Evolutionary conservation across 2,329 filamentous ascomycete genomes (phyloP).

Genomic region (Alternaria brassicae): DNA sequence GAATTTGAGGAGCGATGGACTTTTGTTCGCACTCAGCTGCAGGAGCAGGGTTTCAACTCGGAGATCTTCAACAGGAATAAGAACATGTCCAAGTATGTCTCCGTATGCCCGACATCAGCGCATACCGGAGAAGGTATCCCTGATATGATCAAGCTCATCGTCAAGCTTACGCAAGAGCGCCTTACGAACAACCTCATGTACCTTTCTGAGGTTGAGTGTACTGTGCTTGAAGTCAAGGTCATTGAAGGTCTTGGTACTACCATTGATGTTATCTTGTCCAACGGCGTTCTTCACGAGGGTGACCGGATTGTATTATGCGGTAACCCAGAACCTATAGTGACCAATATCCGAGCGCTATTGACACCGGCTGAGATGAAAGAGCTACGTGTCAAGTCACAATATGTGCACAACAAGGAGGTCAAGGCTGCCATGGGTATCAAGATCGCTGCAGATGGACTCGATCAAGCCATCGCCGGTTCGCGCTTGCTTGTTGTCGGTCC

Average conservation of each 20-base stretch:
- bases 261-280: conserved; percentile 95
- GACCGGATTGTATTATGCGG: conserved; percentile 95
- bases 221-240: conserved; percentile 97
- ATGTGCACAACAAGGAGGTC: conserved; percentile 99
- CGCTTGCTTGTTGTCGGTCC: conserved; percentile 92
- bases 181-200: conserved; percentile 99
- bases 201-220: conserved; percentile 95
- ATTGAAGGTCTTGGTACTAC: conserved; percentile 99
- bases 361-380: conserved; percentile 94
- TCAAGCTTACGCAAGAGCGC: conserved; percentile 91
- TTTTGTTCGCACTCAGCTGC: conserved; percentile 90
- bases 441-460: conserved; percentile 94
- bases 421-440: conserved; percentile 99
- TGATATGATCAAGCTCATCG: conserved; percentile 95
- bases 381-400: conserved; percentile 90
- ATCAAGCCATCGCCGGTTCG: conserved; percentile 95
- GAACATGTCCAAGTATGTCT: conserved; percentile 92
- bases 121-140: conserved; percentile 99
- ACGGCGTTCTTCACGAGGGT: conserved; percentile 92
- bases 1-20: conserved; percentile 92
- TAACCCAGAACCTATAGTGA: conserved; percentile 94
- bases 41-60: conserved; percentile 97
- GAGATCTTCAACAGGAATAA: conserved; percentile 98
- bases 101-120: conserved; percentile 95
- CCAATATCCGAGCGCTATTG: conserved; percentile 91